Base-by-base conservation (phyloP, 192 early-diverging fungal species). In the Lobosporangium transversale region DNA sequence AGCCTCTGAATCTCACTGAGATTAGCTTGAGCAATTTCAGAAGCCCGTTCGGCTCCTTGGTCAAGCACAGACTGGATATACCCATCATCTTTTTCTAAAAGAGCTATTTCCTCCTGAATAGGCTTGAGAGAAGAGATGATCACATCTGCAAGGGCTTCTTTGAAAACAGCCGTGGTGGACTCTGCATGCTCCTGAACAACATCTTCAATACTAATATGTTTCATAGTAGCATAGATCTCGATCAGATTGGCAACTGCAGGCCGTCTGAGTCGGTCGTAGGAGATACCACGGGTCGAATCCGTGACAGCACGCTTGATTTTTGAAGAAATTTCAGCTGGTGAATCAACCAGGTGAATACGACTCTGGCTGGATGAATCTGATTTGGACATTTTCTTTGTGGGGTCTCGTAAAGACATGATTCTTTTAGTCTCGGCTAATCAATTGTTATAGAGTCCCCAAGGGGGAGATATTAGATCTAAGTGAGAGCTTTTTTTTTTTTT, bases 181-280 rank as follows among this genome's bases (percentile, higher is more conserved):
- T 76, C 43, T 5, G 56, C 73, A 55, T 87, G 84, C 49, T 86
- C 76, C 26, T 81, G 51, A 0, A 80, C 81, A 8, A 90, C 85
- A 31, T 83, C 80, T 8, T 86, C 85, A 11, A 82, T 27, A 20
- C 58, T 51, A 2, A 68, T 32, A n/a, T 60, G 35, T 2, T 76
- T 69, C 44, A 84, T 60, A 1, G 87, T 88, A 11, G 90, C 84
- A 60, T 93, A 91, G 37, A 98, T 94, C n/a, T 81, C 59, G 4
- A 98, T 36, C 66, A 98, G 58, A 63, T 96, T 98, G 30, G 90
- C 85, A 3, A 98, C 88, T 8, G 93, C 96, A 0, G 96, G 95
- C 27, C 96, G 78, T 6, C 59, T 52, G 11, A 52, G 66, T 5
- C 90, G 88, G 51, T 95, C 91, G 66, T 86, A 98, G 0, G 89